Evolutionary conservation across 805 yeast species (phyloP), one percentile per base, ranked within the genome.

Genomic region (Zygoascus tannicola): DNA sequence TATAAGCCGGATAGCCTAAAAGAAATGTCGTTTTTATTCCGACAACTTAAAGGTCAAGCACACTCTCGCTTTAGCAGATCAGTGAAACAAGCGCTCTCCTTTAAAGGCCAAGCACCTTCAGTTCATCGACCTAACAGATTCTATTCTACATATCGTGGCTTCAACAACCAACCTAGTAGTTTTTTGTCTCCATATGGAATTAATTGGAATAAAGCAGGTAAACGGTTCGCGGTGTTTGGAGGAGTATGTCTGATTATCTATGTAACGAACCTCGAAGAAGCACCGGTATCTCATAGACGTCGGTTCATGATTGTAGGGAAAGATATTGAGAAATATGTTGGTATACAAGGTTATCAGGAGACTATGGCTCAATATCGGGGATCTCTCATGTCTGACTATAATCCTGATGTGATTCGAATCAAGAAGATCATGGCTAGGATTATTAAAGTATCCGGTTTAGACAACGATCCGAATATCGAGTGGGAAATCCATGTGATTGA

Each of bases 401-500:
- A 83, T 59, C 90, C 94, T 1, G 57, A 70, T 1, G 73, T 81
- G 5, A 51, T 54, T 10, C 68, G 70, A 46, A 84, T 88, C 14
- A 64, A 70, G n/a, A 58, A 55, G 2, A 70, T 90, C 8, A 84
- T 92, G 77, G 57, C 68, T 38, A 71, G 76, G 49, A 66, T 92
- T 19, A 73, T 90, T 40, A 52, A 53, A 16, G 68, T 58, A 8
- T 49, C 65, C 15, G 52, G 51, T 10, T 35, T 46, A 20, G 44
- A 47, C 16, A 7, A 33, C 35, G 21, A 18, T 8, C n/a, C n/a
- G n/a, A 46, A 50, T 12, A 32, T 56, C 12, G 70, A 80, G 35
- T 92, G 98, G 97, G 68, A 75, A 50, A 76, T 92, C 22, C 85
- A 85, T 58, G 83, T 92, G 19, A 80, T 85, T 18, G 74, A 81